Evolutionary conservation across 352 stramenopile species (phyloP), one percentile per base, ranked within the genome.

Genomic region (Globisporangium nodosum): DNA sequence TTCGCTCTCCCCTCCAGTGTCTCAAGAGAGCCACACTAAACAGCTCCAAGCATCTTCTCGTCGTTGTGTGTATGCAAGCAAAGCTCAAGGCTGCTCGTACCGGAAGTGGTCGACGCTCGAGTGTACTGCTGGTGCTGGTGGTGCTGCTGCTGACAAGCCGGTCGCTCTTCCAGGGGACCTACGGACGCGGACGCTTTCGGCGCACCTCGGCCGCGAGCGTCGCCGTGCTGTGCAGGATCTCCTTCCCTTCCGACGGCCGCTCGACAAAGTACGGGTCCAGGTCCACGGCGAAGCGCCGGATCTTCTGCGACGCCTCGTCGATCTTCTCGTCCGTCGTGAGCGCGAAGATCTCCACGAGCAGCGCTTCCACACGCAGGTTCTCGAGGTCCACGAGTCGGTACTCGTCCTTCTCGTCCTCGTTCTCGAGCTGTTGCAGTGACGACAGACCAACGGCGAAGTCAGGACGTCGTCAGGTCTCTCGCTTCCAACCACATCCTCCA

Each of bases 261-360:
- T 92, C 84, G 59, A 94, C 81, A 35, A 94, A 92, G 66, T 90
- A 93, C 58, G 85, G 82, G 40, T 92, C 83, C 48, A 94, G 48
- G 57, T 94, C 83, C 16, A 85, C 76, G 27, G 83, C 77, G 62
- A 94, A 92, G 27, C 85, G 77, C 31, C 82, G 79, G 56, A 94
- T 90, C 63, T 88, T 88, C 37, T 92, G 80, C 5, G 82, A 88
- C 0, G 77, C 81, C 33, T 92, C 85, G 49, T 94, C 85, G 43
- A 94, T 91, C 58, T 90, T 89, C 39, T 94, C 85, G 49, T 94
- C 85, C 12, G 81, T 92, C 40, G 85, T 92, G 39, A 94, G 74
- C 31, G 83, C 71, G 24, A 80, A 92, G 21, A 94, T 87, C 61
- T 94, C 85, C n/a, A 94, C 74, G 7, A 94, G 70, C 5, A 92